Evolutionary conservation across 257 asterid species (phyloP).

Genomic region (Cynanchum wilfordii): DNA sequence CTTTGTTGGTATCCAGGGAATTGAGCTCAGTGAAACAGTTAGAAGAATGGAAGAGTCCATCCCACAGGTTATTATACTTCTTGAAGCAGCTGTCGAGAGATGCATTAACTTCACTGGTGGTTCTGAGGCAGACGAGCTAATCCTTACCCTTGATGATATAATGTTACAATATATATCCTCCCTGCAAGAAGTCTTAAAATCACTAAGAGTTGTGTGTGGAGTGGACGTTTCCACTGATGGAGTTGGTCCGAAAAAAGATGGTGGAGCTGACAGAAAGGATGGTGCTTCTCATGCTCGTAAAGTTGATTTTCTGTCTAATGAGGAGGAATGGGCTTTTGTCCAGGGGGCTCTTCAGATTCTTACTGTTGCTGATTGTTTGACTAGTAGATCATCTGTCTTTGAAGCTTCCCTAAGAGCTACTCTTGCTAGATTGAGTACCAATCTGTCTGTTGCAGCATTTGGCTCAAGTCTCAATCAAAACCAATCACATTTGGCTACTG

Average conservation of each 20-base stretch:
- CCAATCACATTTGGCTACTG: constrained; percentile 43
- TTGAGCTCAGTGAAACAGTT: constrained; percentile 96
- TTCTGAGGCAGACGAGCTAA: constrained; percentile 88
- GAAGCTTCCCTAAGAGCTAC: constrained; percentile 95
- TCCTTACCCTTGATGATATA: constrained; percentile 81
- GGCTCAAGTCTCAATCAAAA: constrained; percentile 64
- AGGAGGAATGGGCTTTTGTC: constrained; percentile 97
- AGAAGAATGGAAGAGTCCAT: constrained; percentile 97
- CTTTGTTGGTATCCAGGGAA: constrained; percentile 86
- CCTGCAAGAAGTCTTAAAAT: constrained; percentile 82
- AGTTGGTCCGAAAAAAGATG: constrained; percentile 62
- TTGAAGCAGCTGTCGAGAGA: constrained; percentile 95
- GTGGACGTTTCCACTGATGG: constrained; percentile 49
- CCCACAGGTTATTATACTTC: constrained; percentile 77
- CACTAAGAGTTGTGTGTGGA: constrained; percentile 83
- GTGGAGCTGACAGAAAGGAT: constrained; percentile 68
- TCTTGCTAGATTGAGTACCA: constrained; percentile 89
- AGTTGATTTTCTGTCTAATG: constrained; percentile 67
- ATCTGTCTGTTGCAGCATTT: constrained; percentile 52
- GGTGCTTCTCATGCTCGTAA: constrained; percentile 56
- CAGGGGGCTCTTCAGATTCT: constrained; percentile 98
- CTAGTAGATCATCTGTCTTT: constrained; percentile 89
- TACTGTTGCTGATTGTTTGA: constrained; percentile 81
- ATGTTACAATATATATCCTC: constrained; percentile 76
- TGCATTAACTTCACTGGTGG: constrained; percentile 94